Evolutionary conservation across 148 eudicot genomes (phyloP).

Genomic region (Rhododendron griersonianum): DNA sequence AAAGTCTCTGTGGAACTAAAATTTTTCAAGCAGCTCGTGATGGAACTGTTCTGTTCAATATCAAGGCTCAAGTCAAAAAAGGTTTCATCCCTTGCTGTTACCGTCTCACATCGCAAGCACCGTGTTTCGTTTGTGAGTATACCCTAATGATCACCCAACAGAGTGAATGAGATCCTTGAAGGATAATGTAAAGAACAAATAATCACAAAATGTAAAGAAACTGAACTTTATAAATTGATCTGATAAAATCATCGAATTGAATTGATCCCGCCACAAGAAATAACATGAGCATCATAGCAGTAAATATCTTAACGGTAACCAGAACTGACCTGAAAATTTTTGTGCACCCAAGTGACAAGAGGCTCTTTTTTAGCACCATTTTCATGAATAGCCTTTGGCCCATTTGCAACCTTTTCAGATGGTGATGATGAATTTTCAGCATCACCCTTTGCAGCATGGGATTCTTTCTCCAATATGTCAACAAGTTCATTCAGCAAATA

Average conservation of each 20-base stretch:
- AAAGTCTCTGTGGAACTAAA: slow-evolving; percentile 87
- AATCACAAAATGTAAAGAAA: background rate
- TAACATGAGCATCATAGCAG: background rate
- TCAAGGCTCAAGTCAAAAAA: slow-evolving; percentile 86
- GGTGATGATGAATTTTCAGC: slow-evolving; percentile 36
- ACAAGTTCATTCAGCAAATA: slow-evolving; percentile 81
- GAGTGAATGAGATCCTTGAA: background rate
- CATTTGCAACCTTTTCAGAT: slow-evolving; percentile 51
- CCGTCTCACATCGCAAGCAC: slow-evolving; percentile 82
- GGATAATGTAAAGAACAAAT: background rate
- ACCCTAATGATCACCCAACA: slow-evolving; percentile 44
- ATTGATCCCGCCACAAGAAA: background rate
- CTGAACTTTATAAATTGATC: background rate
- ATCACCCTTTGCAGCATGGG: slow-evolving; percentile 39
- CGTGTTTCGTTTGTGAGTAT: slow-evolving; percentile 82
- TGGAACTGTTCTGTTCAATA: slow-evolving; percentile 85
- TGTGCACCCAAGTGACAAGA: slow-evolving; percentile 77
- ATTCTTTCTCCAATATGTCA: slow-evolving; percentile 89
- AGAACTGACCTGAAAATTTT: slow-evolving; percentile 63
- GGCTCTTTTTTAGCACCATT: slow-evolving; percentile 55
- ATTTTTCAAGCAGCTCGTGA: slow-evolving; percentile 80
- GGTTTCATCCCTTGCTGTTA: slow-evolving; percentile 86
- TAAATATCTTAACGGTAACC: background rate
- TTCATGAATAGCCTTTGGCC: slow-evolving; percentile 28
- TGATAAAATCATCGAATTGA: background rate